Percentiles rank a stretch among this genome's conserved stretches.
These are phyloP conservation scores for Emmonsiellopsis sp. DNA, from an alignment of 2,329 filamentous ascomycete genomes.

Conservation along the genomic window DNA sequence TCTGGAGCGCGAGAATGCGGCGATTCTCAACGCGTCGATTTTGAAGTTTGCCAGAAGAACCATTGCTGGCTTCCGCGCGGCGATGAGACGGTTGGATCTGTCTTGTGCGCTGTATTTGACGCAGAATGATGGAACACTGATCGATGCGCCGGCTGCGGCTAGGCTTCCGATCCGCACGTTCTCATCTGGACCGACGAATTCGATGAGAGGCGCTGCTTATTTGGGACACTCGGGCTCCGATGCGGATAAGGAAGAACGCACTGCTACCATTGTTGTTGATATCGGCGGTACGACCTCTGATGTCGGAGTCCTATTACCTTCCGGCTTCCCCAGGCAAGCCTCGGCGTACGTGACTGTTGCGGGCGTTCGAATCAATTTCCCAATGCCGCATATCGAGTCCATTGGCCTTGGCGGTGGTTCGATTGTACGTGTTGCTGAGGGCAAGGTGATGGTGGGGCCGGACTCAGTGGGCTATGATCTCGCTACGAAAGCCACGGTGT, in stretches of 20 bases:
- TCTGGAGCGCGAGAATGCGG: slow-evolving; percentile 43
- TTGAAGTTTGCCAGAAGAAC: slow-evolving; percentile 38
- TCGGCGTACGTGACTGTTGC: slow-evolving; percentile 49
- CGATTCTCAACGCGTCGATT: slow-evolving; percentile 42
- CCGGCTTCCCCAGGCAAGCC: slow-evolving; percentile 52
- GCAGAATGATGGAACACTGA: slow-evolving; percentile 43
- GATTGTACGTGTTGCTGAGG: slow-evolving; percentile 25
- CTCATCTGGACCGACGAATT: slow-evolving; percentile 43
- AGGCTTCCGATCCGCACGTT: slow-evolving; percentile 43
- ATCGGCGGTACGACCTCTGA: slow-evolving; percentile 55
- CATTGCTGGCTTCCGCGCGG: slow-evolving; percentile 36
- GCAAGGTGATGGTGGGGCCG: slow-evolving; percentile 42
- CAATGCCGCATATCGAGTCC: slow-evolving; percentile 47
- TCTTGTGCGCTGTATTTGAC: slow-evolving; percentile 41
- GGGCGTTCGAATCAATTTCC: slow-evolving; percentile 51
- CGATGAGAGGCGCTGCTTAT: slow-evolving; percentile 42
- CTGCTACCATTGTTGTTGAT: slow-evolving; percentile 42
- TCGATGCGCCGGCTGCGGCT: slow-evolving; percentile 38
- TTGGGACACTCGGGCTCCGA: slow-evolving; percentile 11
- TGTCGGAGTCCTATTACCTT: slow-evolving; percentile 47
- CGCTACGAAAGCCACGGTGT: slow-evolving; percentile 39
- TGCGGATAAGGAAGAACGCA: slow-evolving; percentile 1
- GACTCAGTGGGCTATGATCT: slow-evolving; percentile 47
- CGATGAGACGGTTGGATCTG: slow-evolving; percentile 37
- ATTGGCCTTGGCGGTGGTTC: slow-evolving; percentile 51